Conservation (phyloP, 139 green algal genomes). For the Chlorella vulgaris region DNA sequence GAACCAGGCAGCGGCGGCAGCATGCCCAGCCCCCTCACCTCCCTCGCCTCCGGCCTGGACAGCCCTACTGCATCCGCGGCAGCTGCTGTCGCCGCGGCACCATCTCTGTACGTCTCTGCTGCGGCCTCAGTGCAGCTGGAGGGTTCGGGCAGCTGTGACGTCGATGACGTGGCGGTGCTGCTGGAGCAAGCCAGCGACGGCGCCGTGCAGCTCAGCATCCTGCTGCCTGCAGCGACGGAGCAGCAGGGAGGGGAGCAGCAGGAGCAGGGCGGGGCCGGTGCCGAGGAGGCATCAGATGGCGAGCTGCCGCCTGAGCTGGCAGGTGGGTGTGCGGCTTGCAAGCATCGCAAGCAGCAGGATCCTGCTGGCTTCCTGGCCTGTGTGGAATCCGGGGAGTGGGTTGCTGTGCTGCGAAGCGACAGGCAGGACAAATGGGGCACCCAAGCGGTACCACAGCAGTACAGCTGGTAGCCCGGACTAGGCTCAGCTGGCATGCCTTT, state of each 20-base stretch:
- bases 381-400: too few species aligned
- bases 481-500: too few species aligned
- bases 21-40: neutral
- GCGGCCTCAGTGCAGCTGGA: conserved; percentile 12
- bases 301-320: conserved; percentile 22
- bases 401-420: too few species aligned
- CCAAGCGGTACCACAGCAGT: too few species aligned
- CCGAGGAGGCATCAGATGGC: neutral
- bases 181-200: neutral
- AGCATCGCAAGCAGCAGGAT: neutral
- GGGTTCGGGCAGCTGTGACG: neutral
- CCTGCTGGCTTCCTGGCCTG: neutral
- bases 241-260: neutral
- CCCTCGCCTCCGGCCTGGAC: neutral
- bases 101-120: conserved; percentile 13
- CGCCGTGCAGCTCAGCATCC: conserved; percentile 15
- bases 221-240: conserved; percentile 17
- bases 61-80: conserved; percentile 15
- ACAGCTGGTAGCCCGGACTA: too few species aligned
- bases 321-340: neutral
- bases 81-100: neutral
- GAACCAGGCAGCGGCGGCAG: neutral
- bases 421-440: too few species aligned
- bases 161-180: conserved; percentile 24
- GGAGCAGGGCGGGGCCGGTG: neutral